These are phyloP conservation scores for Phytophthora ohioensis DNA, from an alignment of 352 stramenopile species.

Conservation along the genomic window DNA sequence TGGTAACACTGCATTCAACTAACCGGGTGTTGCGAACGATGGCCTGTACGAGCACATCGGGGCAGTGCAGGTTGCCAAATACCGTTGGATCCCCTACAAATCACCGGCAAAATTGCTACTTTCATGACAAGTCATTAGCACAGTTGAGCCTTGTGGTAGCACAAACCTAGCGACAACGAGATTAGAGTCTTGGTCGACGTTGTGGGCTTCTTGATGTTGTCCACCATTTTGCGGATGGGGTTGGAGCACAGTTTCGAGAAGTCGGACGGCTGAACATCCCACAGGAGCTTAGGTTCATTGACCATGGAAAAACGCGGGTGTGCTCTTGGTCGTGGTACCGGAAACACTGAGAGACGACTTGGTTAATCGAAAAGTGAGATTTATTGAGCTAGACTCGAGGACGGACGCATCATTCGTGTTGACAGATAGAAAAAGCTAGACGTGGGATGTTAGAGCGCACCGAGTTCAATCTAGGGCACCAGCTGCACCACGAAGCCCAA, in stretches of 20 bases:
- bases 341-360: neutral
- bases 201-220: conserved; percentile 93
- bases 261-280: conserved; percentile 74
- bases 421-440: too few species aligned
- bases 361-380: conserved; percentile 31
- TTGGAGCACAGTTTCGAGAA: conserved; percentile 86
- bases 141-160: neutral
- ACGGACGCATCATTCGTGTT: neutral
- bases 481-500: neutral
- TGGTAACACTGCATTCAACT: neutral
- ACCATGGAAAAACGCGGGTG: conserved; percentile 32
- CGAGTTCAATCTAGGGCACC: conserved; percentile 21
- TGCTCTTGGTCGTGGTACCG: conserved; percentile 54
- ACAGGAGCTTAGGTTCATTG: conserved; percentile 54
- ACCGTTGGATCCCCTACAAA: conserved; percentile 89
- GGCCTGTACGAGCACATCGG: conserved; percentile 85
- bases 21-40: conserved; percentile 76
- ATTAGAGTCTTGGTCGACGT: conserved; percentile 92
- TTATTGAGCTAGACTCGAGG: neutral
- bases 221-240: conserved; percentile 95
- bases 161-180: conserved; percentile 88
- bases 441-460: neutral
- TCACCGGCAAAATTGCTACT: neutral
- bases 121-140: too few species aligned
- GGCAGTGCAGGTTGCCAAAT: conserved; percentile 93